These are phyloP conservation scores for Boletus edulis DNA, from an alignment of 768 basidiomycete genomes.

Conservation along the genomic window DNA sequence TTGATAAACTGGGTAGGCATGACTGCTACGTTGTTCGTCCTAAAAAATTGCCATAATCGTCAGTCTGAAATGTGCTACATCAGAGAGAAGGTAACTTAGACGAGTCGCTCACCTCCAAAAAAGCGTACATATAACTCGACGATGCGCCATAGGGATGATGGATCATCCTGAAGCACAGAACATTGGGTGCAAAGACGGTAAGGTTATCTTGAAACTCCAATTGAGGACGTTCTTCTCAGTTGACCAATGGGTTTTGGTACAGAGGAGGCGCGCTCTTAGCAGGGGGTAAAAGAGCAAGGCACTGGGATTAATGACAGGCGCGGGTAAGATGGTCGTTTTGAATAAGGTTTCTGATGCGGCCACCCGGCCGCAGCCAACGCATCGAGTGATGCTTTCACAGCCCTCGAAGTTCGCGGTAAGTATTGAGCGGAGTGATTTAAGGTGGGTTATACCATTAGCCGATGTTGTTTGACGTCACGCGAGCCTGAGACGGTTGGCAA, in stretches of 20 bases:
- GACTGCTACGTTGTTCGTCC: constrained; percentile 2
- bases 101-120: constrained; percentile 15
- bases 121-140: constrained; percentile 26
- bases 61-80: neutral
- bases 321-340: neutral
- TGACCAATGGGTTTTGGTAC: neutral
- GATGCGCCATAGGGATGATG: constrained; percentile 29
- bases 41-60: neutral
- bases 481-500: too few relatives aligned
- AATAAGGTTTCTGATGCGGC: neutral
- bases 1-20: neutral
- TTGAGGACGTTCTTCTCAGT: neutral
- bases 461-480: too few relatives aligned
- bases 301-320: neutral
- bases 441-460: too few relatives aligned
- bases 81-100: neutral
- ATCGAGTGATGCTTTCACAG: constrained; percentile 6
- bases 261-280: neutral
- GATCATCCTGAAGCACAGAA: constrained; percentile 25
- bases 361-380: neutral
- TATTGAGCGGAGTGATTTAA: too few relatives aligned
- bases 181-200: constrained; percentile 19
- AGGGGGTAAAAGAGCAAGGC: neutral
- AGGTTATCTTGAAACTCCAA: neutral
- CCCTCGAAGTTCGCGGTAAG: neutral